Evolutionary conservation across 2,329 filamentous ascomycete genomes (phyloP), one percentile per base, ranked within the genome.

Genomic region (Penicillium expansum): DNA sequence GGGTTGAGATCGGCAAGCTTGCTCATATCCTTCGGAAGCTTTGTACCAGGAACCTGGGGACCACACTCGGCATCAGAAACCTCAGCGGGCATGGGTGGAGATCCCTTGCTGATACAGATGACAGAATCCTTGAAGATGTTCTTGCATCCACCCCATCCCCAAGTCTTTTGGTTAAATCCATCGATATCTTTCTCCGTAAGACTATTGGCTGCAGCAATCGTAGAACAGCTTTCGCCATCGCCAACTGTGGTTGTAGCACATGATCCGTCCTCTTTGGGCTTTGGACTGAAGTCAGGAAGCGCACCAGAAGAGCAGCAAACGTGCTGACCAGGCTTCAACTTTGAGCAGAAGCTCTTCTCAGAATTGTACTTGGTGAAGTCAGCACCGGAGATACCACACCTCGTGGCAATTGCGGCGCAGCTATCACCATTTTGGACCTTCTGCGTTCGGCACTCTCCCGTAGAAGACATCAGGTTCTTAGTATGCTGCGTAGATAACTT

Each of bases 341-440:
- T 68, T 3, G 58, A 59, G 52, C 70, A 74, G 7, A 73, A 51
- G 7, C 32, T n/a, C 11, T 52, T 61, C 30, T 52, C 56, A 11
- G 47, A 43, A 57, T 81, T 80, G 61, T 71, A 77, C 44, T 73
- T 73, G 20, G 62, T 68, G 48, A 80, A 75, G 45, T 79, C 68
- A 13, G 58, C 41, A 3, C 58, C 57, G 0, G 70, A 71, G n/a
- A 81, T 74, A 2, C 72, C 71, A 48, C 35, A 38, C n/a, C n/a
- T 20, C 5, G 9, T 1, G 35, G 76, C 76, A 0, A 81, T 63
- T 0, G 70, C 57, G 0, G 56, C 47, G 22, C 27, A 50, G 24
- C 22, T 50, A 32, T 50, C 48, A 24, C 24, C n/a, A 3, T 13
- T 4, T 8, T 41, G 27, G 48, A 41, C 35, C 5, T 18, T 30